phyloP scores from a whole-genome alignment of 2,329 filamentous ascomycete species.

The Ophiostoma triangulosporum region DNA sequence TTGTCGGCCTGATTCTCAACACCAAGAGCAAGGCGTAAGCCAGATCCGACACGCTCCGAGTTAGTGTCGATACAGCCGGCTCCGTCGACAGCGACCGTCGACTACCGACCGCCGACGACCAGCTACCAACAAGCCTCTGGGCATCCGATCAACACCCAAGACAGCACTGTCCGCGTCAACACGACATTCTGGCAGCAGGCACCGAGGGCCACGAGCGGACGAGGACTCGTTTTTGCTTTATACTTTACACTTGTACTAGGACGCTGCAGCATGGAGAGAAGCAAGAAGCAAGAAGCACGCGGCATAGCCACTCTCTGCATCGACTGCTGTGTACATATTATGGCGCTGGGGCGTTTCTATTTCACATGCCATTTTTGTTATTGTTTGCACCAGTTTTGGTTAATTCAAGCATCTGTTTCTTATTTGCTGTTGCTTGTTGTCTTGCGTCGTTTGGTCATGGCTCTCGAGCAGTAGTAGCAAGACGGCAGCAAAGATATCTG shows the following conservation, averaged over 20 bases:
- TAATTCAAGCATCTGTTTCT: background rate
- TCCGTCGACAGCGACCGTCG: background rate
- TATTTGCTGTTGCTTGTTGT: background rate
- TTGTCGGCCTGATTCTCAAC: conserved; percentile 87
- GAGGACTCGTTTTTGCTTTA: background rate
- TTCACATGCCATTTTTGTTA: background rate
- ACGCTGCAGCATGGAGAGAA: background rate
- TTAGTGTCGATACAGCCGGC: background rate
- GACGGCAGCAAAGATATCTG: too few species aligned
- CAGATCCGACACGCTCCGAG: background rate
- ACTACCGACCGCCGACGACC: background rate
- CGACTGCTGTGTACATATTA: background rate
- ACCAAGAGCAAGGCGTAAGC: conserved; percentile 57
- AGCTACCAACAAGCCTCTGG: background rate
- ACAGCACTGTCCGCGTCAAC: background rate
- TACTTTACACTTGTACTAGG: background rate
- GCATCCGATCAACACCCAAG: background rate
- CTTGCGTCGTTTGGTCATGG: background rate
- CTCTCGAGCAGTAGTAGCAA: too few species aligned
- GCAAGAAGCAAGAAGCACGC: too few species aligned
- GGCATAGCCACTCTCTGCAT: background rate
- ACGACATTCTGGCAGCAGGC: too few species aligned
- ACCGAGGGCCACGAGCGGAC: background rate
- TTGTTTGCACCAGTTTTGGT: background rate
- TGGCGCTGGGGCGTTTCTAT: conserved; percentile 1